Conservation (phyloP, 345 rosid genomes). For the Camelina laxa region DNA sequence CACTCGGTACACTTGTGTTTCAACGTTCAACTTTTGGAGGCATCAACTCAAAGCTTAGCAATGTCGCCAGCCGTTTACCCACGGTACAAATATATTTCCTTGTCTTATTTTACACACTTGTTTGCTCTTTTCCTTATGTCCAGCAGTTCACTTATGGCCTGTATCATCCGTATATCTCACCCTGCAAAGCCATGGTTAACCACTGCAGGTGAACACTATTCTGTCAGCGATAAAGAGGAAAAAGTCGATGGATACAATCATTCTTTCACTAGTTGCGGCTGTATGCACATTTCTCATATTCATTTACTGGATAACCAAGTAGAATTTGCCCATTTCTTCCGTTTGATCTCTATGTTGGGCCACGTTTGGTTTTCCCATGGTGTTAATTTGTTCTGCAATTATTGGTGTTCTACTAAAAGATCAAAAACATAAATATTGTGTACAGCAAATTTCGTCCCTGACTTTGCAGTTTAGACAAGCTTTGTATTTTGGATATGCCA, state of each 20-base stretch:
- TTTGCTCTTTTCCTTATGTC: conserved; percentile 5
- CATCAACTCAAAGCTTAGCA: conserved; percentile 90
- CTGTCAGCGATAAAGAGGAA: conserved; percentile 88
- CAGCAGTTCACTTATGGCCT: neutral
- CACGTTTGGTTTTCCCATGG: conserved; percentile 39
- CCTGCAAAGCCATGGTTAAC: conserved; percentile 26
- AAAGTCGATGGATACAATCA: conserved; percentile 94
- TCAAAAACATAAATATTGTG: conserved; percentile 37
- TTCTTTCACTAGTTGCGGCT: conserved; percentile 92
- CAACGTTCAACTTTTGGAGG: conserved; percentile 96
- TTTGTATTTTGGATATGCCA: neutral
- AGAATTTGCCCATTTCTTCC: conserved; percentile 38
- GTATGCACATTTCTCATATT: conserved; percentile 93
- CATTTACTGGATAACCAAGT: conserved; percentile 94
- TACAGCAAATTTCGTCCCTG: conserved; percentile 36
- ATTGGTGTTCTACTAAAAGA: conserved; percentile 35
- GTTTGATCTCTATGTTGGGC: conserved; percentile 37
- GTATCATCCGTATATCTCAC: conserved; percentile 1
- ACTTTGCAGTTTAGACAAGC: conserved; percentile 18
- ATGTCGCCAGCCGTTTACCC: conserved; percentile 91
- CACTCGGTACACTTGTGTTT: conserved; percentile 80
- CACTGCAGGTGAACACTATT: conserved; percentile 80
- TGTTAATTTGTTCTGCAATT: conserved; percentile 32
- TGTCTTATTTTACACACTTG: neutral
- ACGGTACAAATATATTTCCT: conserved; percentile 56